Base-by-base conservation (phyloP, 2,329 filamentous ascomycete genomes). In the Colletotrichum australisinense region DNA sequence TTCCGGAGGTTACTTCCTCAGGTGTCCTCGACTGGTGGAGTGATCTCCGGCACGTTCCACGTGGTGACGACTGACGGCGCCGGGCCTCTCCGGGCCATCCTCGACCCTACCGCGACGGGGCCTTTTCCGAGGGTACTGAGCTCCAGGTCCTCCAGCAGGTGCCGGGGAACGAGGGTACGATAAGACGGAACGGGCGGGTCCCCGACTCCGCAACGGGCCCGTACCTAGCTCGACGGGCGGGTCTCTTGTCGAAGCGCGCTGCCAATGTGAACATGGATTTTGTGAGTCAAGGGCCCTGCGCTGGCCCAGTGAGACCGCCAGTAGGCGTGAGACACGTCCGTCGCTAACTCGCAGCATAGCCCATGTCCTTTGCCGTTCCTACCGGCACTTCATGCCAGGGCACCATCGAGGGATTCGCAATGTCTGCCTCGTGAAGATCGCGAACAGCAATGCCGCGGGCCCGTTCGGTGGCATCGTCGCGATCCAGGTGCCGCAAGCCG, bases 351-450 rank as follows among this genome's bases (percentile, higher is more conserved):
- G 11, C 12, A 8, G 9, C 9, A 3, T 22, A 78, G 77, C 80
- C 80, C 59, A 78, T 84, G 53, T 76, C 79, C 22, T 80, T 82
- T 24, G 66, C 77, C 11, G 77, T 84, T 9, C 83, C 84, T 5
- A 81, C 79, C 49, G 83, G 82, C 24, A 83, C 80, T 26, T 81
- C 75, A 19, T 86, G 84, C 78, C 78, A 75, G 0, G 84, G 84
- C 12, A 80, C 79, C 9, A 71, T 83, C n/a, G 79, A 74, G 14
- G 79, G 80, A 52, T 63, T 79, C 32, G 62, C 4, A 82, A 82
- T 68, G 81, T 85, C 68, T 86, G 84, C 78, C 77, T 85, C 30
- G 79, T 84, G 75, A 85, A 85, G 80, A 81, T 86, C 69, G 83
- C 81, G 66, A 86, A 86, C 79, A 76, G 77, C 67, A 83, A 83